phyloP scores from a whole-genome alignment of 2,329 filamentous ascomycete species.

The Pseudonectria buxi region DNA sequence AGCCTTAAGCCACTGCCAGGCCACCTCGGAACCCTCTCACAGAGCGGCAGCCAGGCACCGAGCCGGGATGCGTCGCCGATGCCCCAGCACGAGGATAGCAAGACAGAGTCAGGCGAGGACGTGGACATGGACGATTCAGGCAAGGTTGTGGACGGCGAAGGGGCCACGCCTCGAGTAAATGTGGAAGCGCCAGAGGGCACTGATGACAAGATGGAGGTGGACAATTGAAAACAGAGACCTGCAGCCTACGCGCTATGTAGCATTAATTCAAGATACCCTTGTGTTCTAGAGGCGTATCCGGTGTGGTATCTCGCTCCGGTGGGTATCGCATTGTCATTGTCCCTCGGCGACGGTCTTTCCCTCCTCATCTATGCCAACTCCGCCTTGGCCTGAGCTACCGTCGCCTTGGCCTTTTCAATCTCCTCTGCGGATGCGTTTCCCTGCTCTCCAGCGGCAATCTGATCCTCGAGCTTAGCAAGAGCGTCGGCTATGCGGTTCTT shows the following conservation, averaged over 20 bases:
- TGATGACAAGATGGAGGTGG: slow-evolving; percentile 59
- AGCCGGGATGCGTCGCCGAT: slow-evolving; percentile 25
- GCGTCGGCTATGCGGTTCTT: slow-evolving; percentile 65
- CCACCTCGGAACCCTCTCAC: slow-evolving; percentile 13
- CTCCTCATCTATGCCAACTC: slow-evolving; percentile 2
- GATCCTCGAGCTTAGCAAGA: slow-evolving; percentile 64
- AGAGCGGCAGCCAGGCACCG: slow-evolving; percentile 21
- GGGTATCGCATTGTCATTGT: slow-evolving; percentile 9
- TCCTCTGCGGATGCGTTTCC: slow-evolving; percentile 41
- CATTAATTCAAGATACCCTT: slow-evolving; percentile 21
- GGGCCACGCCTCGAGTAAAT: slow-evolving; percentile 37
- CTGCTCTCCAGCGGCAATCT: slow-evolving; percentile 59
- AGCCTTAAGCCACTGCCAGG: slow-evolving; percentile 15
- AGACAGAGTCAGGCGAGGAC: slow-evolving; percentile 45
- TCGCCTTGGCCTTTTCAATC: slow-evolving; percentile 48
- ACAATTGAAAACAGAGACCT: slow-evolving; percentile 32
- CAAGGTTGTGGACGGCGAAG: slow-evolving; percentile 37
- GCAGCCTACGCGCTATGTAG: slow-evolving; percentile 5
- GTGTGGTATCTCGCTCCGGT: slow-evolving; percentile 5
- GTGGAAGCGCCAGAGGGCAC: slow-evolving; percentile 41
- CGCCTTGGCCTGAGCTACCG: slow-evolving; percentile 43
- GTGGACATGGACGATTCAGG: slow-evolving; percentile 49
- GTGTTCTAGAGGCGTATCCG: slow-evolving; percentile 7
- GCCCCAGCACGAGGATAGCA: slow-evolving; percentile 22
- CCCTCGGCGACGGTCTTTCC: background rate